These are phyloP conservation scores for Phytophthora chlamydospora DNA, from an alignment of 352 stramenopile species.

Conservation along the genomic window DNA sequence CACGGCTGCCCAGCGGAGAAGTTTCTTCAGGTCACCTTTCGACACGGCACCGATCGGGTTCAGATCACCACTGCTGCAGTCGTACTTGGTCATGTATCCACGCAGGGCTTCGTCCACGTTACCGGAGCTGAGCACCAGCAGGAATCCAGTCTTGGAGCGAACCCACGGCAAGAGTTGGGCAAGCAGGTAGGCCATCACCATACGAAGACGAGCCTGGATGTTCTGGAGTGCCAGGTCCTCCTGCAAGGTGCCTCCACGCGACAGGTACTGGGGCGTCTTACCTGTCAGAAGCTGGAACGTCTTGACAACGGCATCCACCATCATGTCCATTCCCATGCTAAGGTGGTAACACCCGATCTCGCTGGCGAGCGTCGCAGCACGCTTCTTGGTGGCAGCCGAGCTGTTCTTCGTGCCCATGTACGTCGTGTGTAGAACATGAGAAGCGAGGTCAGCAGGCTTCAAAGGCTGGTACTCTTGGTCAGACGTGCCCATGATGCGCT, in stretches of 20 bases:
- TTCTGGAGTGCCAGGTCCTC: conserved; percentile 99
- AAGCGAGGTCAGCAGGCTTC: conserved; percentile 91
- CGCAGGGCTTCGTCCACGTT: conserved; percentile 99
- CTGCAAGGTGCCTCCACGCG: conserved; percentile 87
- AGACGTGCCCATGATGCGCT: conserved; percentile 76
- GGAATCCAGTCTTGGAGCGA: conserved; percentile 92
- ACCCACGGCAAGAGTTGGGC: conserved; percentile 98
- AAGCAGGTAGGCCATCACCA: conserved; percentile 98
- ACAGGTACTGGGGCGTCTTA: conserved; percentile 91
- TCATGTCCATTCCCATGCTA: conserved; percentile 95
- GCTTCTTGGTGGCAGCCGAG: conserved; percentile 89
- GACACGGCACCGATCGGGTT: conserved; percentile 98
- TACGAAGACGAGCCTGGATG: conserved; percentile 97
- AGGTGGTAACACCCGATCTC: conserved; percentile 97
- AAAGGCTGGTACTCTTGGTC: conserved; percentile 61
- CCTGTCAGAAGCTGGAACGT: conserved; percentile 83
- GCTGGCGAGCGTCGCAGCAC: conserved; percentile 87
- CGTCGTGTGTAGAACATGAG: conserved; percentile 95
- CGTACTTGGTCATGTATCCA: conserved; percentile 99
- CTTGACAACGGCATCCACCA: conserved; percentile 90
- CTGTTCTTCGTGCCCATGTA: conserved; percentile 99
- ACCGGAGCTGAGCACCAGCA: conserved; percentile 97
- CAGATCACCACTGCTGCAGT: conserved; percentile 98
- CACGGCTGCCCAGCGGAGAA: conserved; percentile 93
- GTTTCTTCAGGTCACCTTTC: conserved; percentile 96